These are phyloP conservation scores for Solanum hybrid DNA, from an alignment of 305 asterid genomes.

Conservation along the genomic window DNA sequence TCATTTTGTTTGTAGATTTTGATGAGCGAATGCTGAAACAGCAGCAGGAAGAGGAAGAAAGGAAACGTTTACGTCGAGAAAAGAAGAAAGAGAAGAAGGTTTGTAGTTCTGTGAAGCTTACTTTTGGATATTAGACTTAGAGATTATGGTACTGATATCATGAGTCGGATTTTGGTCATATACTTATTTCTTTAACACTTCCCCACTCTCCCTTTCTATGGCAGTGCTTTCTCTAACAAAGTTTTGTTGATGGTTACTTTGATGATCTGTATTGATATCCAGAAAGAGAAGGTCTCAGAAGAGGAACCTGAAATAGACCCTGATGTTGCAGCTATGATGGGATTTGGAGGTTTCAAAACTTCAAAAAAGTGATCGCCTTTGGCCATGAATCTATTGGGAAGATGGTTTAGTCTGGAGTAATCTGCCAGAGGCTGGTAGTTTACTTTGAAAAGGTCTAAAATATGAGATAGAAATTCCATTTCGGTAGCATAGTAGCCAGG, in stretches of 20 bases:
- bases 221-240: not conserved
- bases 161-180: not conserved
- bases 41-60: slow-evolving; percentile 95
- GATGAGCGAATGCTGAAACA: slow-evolving; percentile 85
- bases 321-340: slow-evolving; percentile 92
- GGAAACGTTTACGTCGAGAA: slow-evolving; percentile 81
- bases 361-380: slow-evolving; percentile 54
- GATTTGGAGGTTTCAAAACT: slow-evolving; percentile 86
- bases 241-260: not conserved
- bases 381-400: not conserved
- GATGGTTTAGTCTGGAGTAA: not conserved
- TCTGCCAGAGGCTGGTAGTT: not conserved
- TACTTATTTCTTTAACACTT: not conserved
- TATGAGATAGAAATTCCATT: not conserved
- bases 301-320: slow-evolving; percentile 89
- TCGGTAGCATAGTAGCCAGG: not conserved
- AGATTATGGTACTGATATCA: not conserved
- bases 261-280: slow-evolving; percentile 7
- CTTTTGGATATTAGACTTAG: not conserved
- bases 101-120: not conserved
- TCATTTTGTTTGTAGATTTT: slow-evolving; percentile 40
- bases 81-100: slow-evolving; percentile 99
- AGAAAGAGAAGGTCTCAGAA: slow-evolving; percentile 72
- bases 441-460: not conserved
- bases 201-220: not conserved